phyloP scores from a whole-genome alignment of 1,139 yeast genomes.

The Hyphopichia burtonii region DNA sequence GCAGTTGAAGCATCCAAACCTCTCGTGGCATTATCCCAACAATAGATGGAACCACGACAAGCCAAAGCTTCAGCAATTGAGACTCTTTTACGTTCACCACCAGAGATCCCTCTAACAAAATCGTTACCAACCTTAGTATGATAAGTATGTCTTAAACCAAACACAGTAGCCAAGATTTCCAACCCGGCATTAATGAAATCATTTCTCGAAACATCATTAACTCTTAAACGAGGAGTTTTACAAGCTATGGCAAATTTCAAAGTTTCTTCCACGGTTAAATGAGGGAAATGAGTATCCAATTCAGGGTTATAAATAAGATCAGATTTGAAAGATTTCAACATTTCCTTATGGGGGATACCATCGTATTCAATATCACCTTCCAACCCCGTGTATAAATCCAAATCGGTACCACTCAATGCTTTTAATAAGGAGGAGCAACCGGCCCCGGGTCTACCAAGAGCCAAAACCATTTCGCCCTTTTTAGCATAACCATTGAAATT shows the following conservation, averaged over 20 bases:
- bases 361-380: conserved; percentile 42
- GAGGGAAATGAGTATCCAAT: conserved; percentile 70
- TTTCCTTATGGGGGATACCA: conserved; percentile 29
- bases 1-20: conserved; percentile 53
- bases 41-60: conserved; percentile 25
- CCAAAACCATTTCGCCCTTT: conserved; percentile 76
- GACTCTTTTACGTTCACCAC: conserved; percentile 84
- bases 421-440: conserved; percentile 81
- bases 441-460: conserved; percentile 80
- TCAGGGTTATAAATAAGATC: conserved; percentile 75
- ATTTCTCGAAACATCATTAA: conserved; percentile 56
- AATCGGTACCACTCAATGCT: conserved; percentile 66
- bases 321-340: conserved; percentile 39
- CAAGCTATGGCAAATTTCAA: conserved; percentile 61
- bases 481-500: conserved; percentile 65
- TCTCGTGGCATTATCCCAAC: conserved; percentile 54
- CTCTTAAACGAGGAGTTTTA: conserved; percentile 66
- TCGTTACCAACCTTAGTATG: conserved; percentile 73
- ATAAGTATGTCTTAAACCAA: conserved; percentile 64
- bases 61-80: conserved; percentile 46
- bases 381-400: conserved; percentile 62
- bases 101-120: conserved; percentile 75
- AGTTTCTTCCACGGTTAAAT: conserved; percentile 70
- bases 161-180: conserved; percentile 69
- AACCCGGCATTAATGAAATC: conserved; percentile 63